phyloP scores from a whole-genome alignment of 805 yeast genomes.

The Candida coleopterorum region DNA sequence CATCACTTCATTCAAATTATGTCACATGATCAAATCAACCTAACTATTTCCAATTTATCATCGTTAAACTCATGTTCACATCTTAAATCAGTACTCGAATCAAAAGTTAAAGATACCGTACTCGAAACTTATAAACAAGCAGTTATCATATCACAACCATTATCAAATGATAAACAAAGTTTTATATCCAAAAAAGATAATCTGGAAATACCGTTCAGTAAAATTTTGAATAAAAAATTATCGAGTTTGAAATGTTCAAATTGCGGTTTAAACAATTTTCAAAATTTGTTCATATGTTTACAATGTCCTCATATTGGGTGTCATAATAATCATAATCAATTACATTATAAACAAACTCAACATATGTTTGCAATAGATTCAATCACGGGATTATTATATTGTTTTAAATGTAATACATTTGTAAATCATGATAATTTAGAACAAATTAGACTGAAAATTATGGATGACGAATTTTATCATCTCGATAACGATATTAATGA shows the following conservation, averaged over 20 bases:
- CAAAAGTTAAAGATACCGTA: slow-evolving; percentile 47
- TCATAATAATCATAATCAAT: slow-evolving; percentile 27
- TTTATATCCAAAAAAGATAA: slow-evolving; percentile 35
- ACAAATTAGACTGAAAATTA: slow-evolving; percentile 31
- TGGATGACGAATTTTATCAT: slow-evolving; percentile 2
- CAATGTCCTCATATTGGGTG: slow-evolving; percentile 81
- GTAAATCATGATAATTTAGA: slow-evolving; percentile 60
- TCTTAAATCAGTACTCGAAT: slow-evolving; percentile 41
- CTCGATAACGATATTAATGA: not conserved
- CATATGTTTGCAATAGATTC: slow-evolving; percentile 55
- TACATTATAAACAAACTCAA: slow-evolving; percentile 28
- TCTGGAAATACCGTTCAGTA: slow-evolving; percentile 26
- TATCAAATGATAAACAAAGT: slow-evolving; percentile 19
- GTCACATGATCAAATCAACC: slow-evolving; percentile 1
- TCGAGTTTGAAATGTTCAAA: slow-evolving; percentile 47
- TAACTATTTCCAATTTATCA: slow-evolving; percentile 6
- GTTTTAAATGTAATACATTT: slow-evolving; percentile 75
- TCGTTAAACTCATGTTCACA: slow-evolving; percentile 42
- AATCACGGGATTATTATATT: slow-evolving; percentile 61
- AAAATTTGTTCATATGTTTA: slow-evolving; percentile 55
- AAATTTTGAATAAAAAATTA: slow-evolving; percentile 38
- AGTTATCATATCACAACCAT: slow-evolving; percentile 39
- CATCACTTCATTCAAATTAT: not conserved
- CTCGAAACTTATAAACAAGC: slow-evolving; percentile 49
- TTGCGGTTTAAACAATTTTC: slow-evolving; percentile 39